Evolutionary conservation across 257 asterid species (phyloP), one percentile per base, ranked within the genome.

Genomic region (Paulownia fortunei): DNA sequence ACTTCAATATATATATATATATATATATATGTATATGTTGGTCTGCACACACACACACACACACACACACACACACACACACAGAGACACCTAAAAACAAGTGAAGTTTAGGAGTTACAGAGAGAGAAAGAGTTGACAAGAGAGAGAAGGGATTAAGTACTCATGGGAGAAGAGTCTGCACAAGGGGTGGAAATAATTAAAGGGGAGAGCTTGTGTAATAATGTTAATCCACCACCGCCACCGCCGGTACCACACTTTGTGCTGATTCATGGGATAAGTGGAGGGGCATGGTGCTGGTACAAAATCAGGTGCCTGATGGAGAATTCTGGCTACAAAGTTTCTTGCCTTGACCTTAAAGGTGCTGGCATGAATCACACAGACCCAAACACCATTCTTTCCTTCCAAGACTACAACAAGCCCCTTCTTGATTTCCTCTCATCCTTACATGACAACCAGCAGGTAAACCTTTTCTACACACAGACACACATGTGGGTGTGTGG

Each of bases 271-370:
- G 99, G 99, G 13, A 6, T 91, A 0, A 26, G 88, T 0, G 92
- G 89, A 1, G 98, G 99, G 4, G 97, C 86, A 2, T 95, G 98
- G 99, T 89, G 97, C 77, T 95, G 99, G 97, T 95, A 91, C 88
- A 95, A 91, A 77, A 79, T 95, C 32, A 83, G 72, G 72, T 83
- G 87, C 72, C 83, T 89, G 0, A 83, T 95, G 88, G 98, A 93
- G 79, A 90, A 69, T 27, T 72, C 83, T 0, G 98, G 98, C 13
- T 90, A 91, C 83, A 87, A 26, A 75, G 99, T 90, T 1, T 24
- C 97, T 2, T 95, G 97, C 79, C 79, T 93, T 21, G 99, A 95
- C 86, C 98, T 95, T 41, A 90, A 76, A 82, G 90, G 89, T 7
- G 54, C 90, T 5, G 98, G 99, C 44, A 41, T 84, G 5, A 93